Evolutionary conservation across 2,329 filamentous ascomycete species (phyloP), one percentile per base, ranked within the genome.

Genomic region (Nigrospora sphaerica): DNA sequence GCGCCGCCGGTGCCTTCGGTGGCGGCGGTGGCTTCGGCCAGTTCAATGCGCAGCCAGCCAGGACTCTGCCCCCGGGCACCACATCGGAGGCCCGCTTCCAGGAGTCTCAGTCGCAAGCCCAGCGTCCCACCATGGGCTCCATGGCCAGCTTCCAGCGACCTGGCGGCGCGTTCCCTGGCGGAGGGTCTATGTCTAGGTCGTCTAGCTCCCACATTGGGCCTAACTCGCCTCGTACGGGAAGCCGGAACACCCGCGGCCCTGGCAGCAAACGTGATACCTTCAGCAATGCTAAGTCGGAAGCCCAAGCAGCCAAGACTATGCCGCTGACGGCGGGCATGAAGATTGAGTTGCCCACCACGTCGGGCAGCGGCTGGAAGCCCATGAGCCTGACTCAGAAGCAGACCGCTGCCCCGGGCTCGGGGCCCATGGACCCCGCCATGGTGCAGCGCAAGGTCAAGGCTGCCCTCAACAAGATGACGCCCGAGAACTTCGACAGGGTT

Each of bases 371-470:
- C 44, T 98, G 93, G 93, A 95, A 95, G 72, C 88, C 93, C 23
- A 82, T 75, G 45, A 93, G 86, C 58, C 51, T 95, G 44, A 75
- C 71, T 44, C 69, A 67, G 35, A 63, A 65, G 31, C 51, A 63
- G 43, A 51, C 68, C 38, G 63, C 67, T 47, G 60, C 69, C 49
- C 68, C 74, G 46, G 68, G 72, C 52, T 64, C 72, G 10, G 72
- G 73, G 43, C 77, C 88, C 58, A 80, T 97, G 71, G 82, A 95
- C 54, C 92, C 93, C 19, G 88, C 92, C 58, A 82, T 93, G 75
- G 93, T 98, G 48, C 93, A 98, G 73, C 85, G 92, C 57, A 98
- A 98, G 83, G 93, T 98, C 65, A 98, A 98, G 83, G 86, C 90
- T 53, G 88, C 88, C 51, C 75, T 98, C 60, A 98, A 98, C 83